Conservation (phyloP, 345 rosid species). For the Euphorbia peplus region DNA sequence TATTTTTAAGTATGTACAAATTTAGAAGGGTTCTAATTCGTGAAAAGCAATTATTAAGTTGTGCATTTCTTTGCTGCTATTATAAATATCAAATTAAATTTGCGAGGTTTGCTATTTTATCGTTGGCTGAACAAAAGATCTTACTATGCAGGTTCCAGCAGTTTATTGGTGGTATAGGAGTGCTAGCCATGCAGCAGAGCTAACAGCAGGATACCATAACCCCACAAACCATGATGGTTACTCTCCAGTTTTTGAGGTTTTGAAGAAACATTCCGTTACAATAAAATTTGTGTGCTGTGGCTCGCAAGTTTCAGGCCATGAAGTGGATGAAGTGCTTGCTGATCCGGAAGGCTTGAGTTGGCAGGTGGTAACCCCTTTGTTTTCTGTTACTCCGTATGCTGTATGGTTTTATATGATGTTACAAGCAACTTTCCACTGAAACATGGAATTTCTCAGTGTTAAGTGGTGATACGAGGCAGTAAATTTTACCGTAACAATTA, state of each 20-base stretch:
- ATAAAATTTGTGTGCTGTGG: conserved; percentile 72
- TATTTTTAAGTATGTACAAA: background rate
- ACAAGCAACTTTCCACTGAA: background rate
- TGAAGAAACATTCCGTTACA: conserved; percentile 65
- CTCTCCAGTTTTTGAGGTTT: conserved; percentile 58
- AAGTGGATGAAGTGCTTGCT: conserved; percentile 55
- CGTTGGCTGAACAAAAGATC: background rate
- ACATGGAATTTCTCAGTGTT: background rate
- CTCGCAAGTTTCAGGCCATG: conserved; percentile 44
- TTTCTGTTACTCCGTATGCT: background rate
- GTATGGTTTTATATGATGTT: conserved; percentile 2
- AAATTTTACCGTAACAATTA: background rate
- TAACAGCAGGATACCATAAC: conserved; percentile 86
- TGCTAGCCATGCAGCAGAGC: conserved; percentile 87
- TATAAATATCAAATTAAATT: background rate
- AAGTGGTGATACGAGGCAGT: background rate
- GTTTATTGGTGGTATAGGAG: conserved; percentile 91
- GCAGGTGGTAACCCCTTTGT: conserved; percentile 58
- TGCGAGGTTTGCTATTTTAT: background rate
- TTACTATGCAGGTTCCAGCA: conserved; percentile 69
- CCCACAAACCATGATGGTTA: conserved; percentile 89
- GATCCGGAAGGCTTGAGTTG: conserved; percentile 89
- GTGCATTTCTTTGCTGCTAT: too few relatives aligned
- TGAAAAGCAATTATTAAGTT: background rate
- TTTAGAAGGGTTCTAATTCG: background rate